Percentiles rank a stretch among this genome's conserved stretches.
Conservation (phyloP, 2,329 filamentous ascomycete genomes). For the Colletotrichum sidae region DNA sequence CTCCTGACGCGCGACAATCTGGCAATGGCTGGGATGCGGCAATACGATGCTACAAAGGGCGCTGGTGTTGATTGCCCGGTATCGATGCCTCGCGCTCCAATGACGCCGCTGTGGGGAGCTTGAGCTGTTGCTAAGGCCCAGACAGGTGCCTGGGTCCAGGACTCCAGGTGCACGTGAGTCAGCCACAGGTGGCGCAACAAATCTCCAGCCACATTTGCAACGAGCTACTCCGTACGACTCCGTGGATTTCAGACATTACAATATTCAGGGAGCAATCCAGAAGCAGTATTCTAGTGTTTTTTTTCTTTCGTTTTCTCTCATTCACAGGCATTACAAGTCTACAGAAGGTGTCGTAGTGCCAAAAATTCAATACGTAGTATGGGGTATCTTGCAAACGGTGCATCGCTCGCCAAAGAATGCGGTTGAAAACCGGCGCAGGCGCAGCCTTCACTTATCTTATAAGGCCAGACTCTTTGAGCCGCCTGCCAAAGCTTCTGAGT, state of each 20-base stretch:
- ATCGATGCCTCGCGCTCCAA: slow-evolving; percentile 38
- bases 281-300: too few relatives aligned
- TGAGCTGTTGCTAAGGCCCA: slow-evolving; percentile 16
- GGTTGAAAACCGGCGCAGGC: too few relatives aligned
- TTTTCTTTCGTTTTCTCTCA: too few relatives aligned
- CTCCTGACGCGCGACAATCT: slow-evolving; percentile 6
- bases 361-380: not conserved
- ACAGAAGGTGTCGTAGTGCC: too few relatives aligned
- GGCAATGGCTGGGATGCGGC: not conserved
- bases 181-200: slow-evolving; percentile 7
- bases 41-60: not conserved
- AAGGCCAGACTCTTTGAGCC: slow-evolving; percentile 24
- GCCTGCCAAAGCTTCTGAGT: slow-evolving; percentile 24
- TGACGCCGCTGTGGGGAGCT: slow-evolving; percentile 44
- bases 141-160: not conserved
- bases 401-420: too few relatives aligned
- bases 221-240: not conserved
- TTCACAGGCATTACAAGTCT: too few relatives aligned
- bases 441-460: not conserved
- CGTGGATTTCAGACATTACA: not conserved
- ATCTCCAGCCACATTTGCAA: not conserved
- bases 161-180: not conserved
- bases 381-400: slow-evolving; percentile 12
- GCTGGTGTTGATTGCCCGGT: slow-evolving; percentile 18
- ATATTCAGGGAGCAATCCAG: not conserved